Conservation (phyloP, 306 rosid species). For the Rubus idaeus region DNA sequence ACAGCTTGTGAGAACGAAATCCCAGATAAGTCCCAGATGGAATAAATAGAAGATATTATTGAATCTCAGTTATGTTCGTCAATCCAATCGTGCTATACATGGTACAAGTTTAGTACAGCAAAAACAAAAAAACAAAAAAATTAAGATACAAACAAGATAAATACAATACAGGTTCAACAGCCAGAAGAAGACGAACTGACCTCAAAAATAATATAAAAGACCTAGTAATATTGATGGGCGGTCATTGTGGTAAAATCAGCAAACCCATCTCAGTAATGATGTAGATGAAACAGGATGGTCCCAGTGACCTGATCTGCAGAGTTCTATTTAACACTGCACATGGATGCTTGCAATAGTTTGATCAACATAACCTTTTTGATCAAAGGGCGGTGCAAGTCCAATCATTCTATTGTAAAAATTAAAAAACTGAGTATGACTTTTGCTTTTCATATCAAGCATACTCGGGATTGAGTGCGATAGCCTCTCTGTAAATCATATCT, state of each 20-base stretch:
- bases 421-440: background rate
- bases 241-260: slow-evolving; percentile 27
- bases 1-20: background rate
- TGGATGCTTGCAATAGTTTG: slow-evolving; percentile 12
- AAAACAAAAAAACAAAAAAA: slow-evolving; percentile 20
- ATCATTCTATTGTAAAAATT: background rate
- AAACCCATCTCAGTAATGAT: slow-evolving; percentile 29
- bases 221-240: slow-evolving; percentile 33
- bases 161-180: slow-evolving; percentile 21
- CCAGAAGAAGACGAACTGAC: slow-evolving; percentile 9
- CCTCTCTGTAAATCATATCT: slow-evolving; percentile 89
- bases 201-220: slow-evolving; percentile 31
- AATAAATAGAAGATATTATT: slow-evolving; percentile 11
- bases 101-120: slow-evolving; percentile 24
- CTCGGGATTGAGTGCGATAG: slow-evolving; percentile 78
- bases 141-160: slow-evolving; percentile 38
- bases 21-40: background rate
- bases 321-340: slow-evolving; percentile 20
- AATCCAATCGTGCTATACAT: slow-evolving; percentile 30
- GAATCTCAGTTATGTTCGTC: slow-evolving; percentile 15
- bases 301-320: slow-evolving; percentile 18
- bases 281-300: slow-evolving; percentile 31
- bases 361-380: slow-evolving; percentile 14
- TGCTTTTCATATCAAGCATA: slow-evolving; percentile 40
- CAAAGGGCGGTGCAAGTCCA: slow-evolving; percentile 24